These are phyloP conservation scores for Phytophthora cryptogea DNA, from an alignment of 352 stramenopile species.

Conservation along the genomic window DNA sequence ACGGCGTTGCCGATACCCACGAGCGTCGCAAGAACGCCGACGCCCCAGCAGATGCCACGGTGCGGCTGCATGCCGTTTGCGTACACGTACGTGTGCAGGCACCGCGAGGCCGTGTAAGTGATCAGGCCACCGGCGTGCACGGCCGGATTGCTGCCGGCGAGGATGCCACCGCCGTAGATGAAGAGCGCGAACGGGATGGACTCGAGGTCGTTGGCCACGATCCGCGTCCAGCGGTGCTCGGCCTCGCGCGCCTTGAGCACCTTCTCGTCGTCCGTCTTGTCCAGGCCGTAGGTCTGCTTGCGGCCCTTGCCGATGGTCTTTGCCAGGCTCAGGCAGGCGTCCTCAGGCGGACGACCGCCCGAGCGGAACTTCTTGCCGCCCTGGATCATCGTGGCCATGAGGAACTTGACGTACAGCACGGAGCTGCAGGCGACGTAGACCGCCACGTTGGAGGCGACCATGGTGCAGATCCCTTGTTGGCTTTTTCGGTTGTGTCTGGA, in stretches of 20 bases:
- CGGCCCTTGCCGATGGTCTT: slow-evolving; percentile 28
- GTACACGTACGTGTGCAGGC: slow-evolving; percentile 53
- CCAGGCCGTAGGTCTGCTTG: slow-evolving; percentile 36
- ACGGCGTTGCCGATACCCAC: slow-evolving; percentile 43
- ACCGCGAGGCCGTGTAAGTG: slow-evolving; percentile 45
- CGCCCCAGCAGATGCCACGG: slow-evolving; percentile 37
- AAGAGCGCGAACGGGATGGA: slow-evolving; percentile 58
- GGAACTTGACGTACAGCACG: slow-evolving; percentile 77
- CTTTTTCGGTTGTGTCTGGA: neutral
- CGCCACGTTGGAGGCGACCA: slow-evolving; percentile 41
- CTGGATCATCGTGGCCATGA: slow-evolving; percentile 49
- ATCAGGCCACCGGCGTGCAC: slow-evolving; percentile 48
- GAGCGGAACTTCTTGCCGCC: slow-evolving; percentile 56
- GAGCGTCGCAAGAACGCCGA: slow-evolving; percentile 35
- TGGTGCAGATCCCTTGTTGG: slow-evolving; percentile 1
- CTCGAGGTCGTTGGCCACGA: slow-evolving; percentile 65
- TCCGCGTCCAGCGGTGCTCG: slow-evolving; percentile 52
- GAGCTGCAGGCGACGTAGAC: slow-evolving; percentile 59
- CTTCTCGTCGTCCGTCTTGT: slow-evolving; percentile 36
- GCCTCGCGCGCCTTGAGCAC: slow-evolving; percentile 38
- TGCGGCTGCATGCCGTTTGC: slow-evolving; percentile 49
- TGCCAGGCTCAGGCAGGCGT: slow-evolving; percentile 38
- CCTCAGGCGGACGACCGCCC: slow-evolving; percentile 57
- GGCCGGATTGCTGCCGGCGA: slow-evolving; percentile 34
- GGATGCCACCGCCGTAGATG: slow-evolving; percentile 45